phyloP scores from a whole-genome alignment of 805 yeast genomes.

The Tetrapisispora arboricola region DNA sequence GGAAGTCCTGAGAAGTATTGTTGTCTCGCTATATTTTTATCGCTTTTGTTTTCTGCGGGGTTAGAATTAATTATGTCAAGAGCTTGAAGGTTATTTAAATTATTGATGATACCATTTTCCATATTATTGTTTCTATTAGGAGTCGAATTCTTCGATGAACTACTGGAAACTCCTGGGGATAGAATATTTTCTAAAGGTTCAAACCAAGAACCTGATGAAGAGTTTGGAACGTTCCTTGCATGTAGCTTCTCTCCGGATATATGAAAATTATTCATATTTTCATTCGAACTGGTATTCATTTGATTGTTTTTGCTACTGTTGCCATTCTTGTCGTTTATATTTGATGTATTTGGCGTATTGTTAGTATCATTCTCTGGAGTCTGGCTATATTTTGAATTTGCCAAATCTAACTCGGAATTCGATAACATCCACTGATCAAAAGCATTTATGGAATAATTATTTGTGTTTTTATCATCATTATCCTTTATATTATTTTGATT shows the following conservation, averaged over 20 bases:
- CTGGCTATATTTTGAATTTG: not conserved
- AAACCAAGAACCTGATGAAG: conserved; percentile 14
- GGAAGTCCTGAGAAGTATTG: not conserved
- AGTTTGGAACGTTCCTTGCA: no score
- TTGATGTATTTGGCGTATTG: no score
- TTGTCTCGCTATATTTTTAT: not conserved
- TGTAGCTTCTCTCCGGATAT: not conserved
- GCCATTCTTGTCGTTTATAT: not conserved
- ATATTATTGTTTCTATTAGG: not conserved
- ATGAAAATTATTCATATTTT: not conserved
- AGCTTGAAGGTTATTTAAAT: not conserved
- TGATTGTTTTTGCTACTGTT: no score
- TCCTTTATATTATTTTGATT: not conserved
- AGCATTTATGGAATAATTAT: not conserved
- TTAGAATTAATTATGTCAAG: no score
- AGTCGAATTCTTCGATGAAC: conserved; percentile 6
- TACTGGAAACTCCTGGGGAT: conserved; percentile 16
- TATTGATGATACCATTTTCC: not conserved
- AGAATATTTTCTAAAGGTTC: conserved; percentile 22
- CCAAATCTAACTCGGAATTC: conserved; percentile 1
- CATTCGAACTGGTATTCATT: not conserved
- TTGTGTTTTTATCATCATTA: not conserved
- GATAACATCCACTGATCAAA: conserved; percentile 3
- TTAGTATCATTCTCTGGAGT: not conserved
- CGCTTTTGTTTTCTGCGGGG: no score